phyloP scores from a whole-genome alignment of 2,329 filamentous ascomycete species.

The Didymosphaeria variabile region DNA sequence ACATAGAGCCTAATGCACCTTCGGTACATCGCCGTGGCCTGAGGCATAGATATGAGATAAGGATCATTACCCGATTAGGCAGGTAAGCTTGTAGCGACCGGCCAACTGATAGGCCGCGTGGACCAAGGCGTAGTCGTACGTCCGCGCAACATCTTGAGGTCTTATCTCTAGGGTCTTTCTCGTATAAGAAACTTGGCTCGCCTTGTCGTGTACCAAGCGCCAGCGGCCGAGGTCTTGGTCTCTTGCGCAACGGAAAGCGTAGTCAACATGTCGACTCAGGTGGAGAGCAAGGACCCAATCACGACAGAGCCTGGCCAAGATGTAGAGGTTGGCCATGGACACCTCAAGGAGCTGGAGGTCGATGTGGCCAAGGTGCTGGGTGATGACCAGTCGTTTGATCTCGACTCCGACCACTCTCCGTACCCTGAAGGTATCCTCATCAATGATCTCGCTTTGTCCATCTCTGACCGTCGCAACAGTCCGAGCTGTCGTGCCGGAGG shows the following conservation, averaged over 20 bases:
- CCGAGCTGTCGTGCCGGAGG: conserved; percentile 78
- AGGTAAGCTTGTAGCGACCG: background rate
- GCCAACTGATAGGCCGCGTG: background rate
- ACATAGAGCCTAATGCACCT: too few species aligned
- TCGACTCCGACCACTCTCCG: conserved; percentile 8
- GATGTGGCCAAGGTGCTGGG: conserved; percentile 12
- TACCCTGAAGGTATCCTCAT: conserved; percentile 5
- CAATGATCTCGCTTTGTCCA: too few species aligned
- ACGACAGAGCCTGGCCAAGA: background rate
- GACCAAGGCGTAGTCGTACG: background rate
- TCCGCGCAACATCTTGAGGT: background rate
- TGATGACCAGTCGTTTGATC: conserved; percentile 4
- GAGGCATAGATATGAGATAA: conserved; percentile 26
- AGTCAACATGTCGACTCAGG: conserved; percentile 1
- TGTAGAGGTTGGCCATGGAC: conserved; percentile 3
- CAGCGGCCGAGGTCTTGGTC: conserved; percentile 6
- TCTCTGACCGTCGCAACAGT: conserved; percentile 72
- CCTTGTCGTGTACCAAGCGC: conserved; percentile 7
- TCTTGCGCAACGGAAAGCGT: background rate
- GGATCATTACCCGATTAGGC: conserved; percentile 1
- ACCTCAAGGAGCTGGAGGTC: conserved; percentile 12
- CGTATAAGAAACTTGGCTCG: conserved; percentile 12
- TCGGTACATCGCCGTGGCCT: background rate
- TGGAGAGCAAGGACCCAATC: conserved; percentile 6
- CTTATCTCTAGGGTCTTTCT: background rate